phyloP scores from a whole-genome alignment of 176 grass and related monocot genomes.

The Rhynchospora breviuscula region DNA sequence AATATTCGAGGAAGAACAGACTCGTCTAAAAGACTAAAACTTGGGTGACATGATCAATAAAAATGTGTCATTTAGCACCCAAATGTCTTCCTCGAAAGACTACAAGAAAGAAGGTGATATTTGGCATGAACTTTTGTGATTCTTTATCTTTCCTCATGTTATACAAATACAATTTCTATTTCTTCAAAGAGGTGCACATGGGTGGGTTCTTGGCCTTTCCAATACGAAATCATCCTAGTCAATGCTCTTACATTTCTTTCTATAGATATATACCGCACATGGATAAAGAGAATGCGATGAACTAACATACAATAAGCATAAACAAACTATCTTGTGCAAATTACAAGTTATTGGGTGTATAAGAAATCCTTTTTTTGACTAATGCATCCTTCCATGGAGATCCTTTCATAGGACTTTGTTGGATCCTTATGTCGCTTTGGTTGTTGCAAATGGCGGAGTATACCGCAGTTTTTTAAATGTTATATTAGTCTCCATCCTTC shows the following conservation, averaged over 20 bases:
- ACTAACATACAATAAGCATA: not conserved
- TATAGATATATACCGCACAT: constrained; percentile 7
- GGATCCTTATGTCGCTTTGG: constrained; percentile 2
- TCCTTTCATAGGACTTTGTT: constrained; percentile 3
- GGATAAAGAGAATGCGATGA: constrained; percentile 1
- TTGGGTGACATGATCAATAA: not conserved
- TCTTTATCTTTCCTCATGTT: not conserved
- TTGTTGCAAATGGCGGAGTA: constrained; percentile 6
- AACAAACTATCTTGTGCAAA: not conserved
- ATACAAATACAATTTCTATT: not conserved
- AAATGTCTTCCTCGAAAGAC: constrained; percentile 10
- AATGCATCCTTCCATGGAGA: not conserved
- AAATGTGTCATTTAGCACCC: not conserved
- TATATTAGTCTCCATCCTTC: not conserved
- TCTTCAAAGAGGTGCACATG: constrained; percentile 1
- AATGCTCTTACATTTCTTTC: not conserved
- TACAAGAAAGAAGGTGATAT: not conserved
- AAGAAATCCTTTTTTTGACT: not conserved
- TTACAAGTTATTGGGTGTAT: not conserved
- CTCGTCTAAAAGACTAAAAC: not conserved
- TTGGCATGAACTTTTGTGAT: not conserved
- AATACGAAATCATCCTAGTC: constrained; percentile 13
- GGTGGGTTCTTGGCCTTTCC: not conserved
- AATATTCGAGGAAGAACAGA: not conserved
- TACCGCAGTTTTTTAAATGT: not conserved